Percentiles rank a stretch among this genome's conserved stretches.
phyloP scores from a whole-genome alignment of 768 basidiomycete species.

The Podaxis rugospora region DNA sequence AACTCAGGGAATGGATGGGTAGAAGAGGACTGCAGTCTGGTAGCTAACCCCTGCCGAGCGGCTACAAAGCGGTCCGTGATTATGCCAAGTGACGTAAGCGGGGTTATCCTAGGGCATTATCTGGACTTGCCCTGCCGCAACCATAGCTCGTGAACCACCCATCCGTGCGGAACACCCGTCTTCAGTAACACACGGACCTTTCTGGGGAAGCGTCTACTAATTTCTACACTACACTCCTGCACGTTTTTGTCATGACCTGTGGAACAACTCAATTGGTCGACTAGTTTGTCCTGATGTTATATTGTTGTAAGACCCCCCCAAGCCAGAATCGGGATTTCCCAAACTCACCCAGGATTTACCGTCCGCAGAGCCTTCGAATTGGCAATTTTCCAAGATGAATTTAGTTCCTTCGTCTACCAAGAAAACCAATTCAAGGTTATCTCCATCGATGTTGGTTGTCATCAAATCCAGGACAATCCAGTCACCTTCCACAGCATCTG shows the following conservation, averaged over 20 bases:
- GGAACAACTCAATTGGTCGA: not conserved
- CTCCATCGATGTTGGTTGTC: not conserved
- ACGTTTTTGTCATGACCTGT: not conserved
- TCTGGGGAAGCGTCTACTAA: not conserved
- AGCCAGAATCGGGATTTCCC: not conserved
- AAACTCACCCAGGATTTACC: constrained; percentile 17
- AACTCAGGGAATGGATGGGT: constrained; percentile 9
- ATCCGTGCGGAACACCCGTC: constrained; percentile 23
- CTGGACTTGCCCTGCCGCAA: constrained; percentile 18
- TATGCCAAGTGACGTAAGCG: constrained; percentile 15
- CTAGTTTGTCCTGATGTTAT: not conserved
- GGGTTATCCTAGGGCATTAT: not conserved
- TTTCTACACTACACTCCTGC: not conserved
- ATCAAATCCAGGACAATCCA: constrained; percentile 25
- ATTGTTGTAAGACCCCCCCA: not conserved
- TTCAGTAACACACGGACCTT: constrained; percentile 24
- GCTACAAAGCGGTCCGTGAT: not conserved
- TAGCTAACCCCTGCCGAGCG: not conserved
- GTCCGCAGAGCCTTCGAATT: constrained; percentile 14
- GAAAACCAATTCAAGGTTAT: constrained; percentile 20
- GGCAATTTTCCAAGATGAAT: constrained; percentile 15
- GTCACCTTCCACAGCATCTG: constrained; percentile 26
- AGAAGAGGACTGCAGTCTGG: not conserved
- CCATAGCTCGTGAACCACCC: constrained; percentile 40
- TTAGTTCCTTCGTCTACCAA: constrained; percentile 22